A percentile compares a stretch with the other conserved stretches of the same genome.
Evolutionary conservation across 495 filamentous ascomycete genomes (phyloP).

Genomic region (Aspergillus nidulans): DNA sequence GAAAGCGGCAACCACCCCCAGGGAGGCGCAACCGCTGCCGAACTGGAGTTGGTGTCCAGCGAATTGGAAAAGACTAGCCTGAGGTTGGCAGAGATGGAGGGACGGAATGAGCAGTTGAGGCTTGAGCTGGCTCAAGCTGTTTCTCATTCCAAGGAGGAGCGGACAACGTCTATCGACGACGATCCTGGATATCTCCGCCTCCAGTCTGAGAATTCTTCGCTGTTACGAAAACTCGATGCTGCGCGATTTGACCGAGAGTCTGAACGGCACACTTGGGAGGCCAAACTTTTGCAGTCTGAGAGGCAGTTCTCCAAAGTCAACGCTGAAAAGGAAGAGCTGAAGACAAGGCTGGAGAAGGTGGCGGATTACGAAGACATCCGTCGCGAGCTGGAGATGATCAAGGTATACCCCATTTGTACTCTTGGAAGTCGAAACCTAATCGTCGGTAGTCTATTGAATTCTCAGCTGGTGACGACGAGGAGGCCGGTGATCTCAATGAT

Average conservation of each 20-base stretch:
- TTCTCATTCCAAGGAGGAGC: conserved; percentile 62
- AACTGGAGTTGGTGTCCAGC: conserved; percentile 86
- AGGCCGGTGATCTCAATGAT: conserved; percentile 33
- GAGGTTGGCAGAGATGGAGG: conserved; percentile 85
- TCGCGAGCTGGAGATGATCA: conserved; percentile 90
- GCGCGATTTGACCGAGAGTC: conserved; percentile 76
- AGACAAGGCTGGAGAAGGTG: conserved; percentile 78
- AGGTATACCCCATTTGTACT: conserved; percentile 39
- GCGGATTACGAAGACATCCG: conserved; percentile 95
- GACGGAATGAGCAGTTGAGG: conserved; percentile 88
- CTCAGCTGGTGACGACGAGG: conserved; percentile 82
- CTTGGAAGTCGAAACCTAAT: neutral
- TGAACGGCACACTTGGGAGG: conserved; percentile 66
- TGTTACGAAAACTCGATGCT: conserved; percentile 82
- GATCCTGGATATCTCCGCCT: conserved; percentile 82
- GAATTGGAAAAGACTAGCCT: conserved; percentile 88
- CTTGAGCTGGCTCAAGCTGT: conserved; percentile 85
- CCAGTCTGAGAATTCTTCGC: conserved; percentile 84
- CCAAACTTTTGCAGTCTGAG: conserved; percentile 53
- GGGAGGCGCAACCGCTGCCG: conserved; percentile 70
- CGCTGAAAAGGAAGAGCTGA: conserved; percentile 72
- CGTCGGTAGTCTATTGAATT: conserved; percentile 78
- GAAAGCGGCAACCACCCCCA: conserved; percentile 55
- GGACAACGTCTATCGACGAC: conserved; percentile 62
- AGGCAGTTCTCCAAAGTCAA: conserved; percentile 44